These are phyloP conservation scores for Phaeophleospora eucalypticola DNA, from an alignment of 2,329 filamentous ascomycete species.

Conservation along the genomic window DNA sequence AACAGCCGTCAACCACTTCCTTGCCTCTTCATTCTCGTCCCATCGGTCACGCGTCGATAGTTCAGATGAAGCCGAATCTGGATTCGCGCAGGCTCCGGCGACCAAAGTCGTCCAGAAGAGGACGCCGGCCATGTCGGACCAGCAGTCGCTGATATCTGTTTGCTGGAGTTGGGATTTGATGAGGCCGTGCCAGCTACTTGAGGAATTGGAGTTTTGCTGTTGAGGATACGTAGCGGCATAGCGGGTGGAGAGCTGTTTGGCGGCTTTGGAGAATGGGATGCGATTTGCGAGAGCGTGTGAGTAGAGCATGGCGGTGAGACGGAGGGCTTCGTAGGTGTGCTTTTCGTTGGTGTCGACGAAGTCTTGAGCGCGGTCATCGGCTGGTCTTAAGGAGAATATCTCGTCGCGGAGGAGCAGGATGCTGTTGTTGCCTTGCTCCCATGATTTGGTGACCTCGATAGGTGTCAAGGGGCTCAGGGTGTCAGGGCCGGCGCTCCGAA, in stretches of 20 bases:
- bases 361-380: constrained; percentile 5
- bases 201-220: background rate
- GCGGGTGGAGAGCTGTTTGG: constrained; percentile 5
- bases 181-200: constrained; percentile 17
- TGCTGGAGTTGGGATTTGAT: constrained; percentile 24
- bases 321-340: constrained; percentile 28
- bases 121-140: constrained; percentile 32
- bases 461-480: constrained; percentile 7
- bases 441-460: constrained; percentile 2
- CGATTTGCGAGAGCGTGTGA: constrained; percentile 23
- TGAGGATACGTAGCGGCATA: constrained; percentile 1
- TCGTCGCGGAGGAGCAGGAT: constrained; percentile 8
- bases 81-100: constrained; percentile 29
- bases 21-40: constrained; percentile 23
- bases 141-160: constrained; percentile 30
- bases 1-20: constrained; percentile 31
- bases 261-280: constrained; percentile 24
- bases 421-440: constrained; percentile 8
- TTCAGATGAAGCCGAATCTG: constrained; percentile 10
- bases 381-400: constrained; percentile 15
- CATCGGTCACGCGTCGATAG: constrained; percentile 1
- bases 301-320: constrained; percentile 27
- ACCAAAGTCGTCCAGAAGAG: constrained; percentile 32
- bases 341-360: constrained; percentile 15
- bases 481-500: constrained; percentile 4